Evolutionary conservation across 2,329 filamentous ascomycete genomes (phyloP).

Genomic region (Chrysoporthe deuterocubensis): DNA sequence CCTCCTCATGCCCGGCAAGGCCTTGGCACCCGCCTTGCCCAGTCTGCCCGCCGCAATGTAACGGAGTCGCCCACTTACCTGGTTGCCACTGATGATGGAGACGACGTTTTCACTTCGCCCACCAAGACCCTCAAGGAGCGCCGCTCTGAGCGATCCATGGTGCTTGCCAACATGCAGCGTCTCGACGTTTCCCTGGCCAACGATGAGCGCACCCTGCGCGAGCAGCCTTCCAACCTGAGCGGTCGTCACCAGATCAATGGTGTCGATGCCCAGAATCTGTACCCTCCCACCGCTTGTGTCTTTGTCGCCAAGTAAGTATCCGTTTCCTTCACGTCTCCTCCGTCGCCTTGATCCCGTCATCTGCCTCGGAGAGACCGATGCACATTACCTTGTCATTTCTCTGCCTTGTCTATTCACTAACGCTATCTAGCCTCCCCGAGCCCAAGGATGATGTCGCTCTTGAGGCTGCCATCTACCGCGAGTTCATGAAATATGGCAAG

Average conservation of each 20-base stretch:
- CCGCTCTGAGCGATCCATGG: conserved; percentile 15
- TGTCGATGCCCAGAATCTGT: conserved; percentile 56
- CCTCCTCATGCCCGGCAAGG: conserved; percentile 22
- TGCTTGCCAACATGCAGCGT: conserved; percentile 13
- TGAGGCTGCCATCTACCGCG: conserved; percentile 54
- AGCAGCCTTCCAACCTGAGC: conserved; percentile 27
- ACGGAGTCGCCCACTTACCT: conserved; percentile 2
- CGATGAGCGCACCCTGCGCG: conserved; percentile 19
- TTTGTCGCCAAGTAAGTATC: conserved; percentile 68
- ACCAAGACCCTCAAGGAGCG: conserved; percentile 15
- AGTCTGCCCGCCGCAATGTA: conserved; percentile 10
- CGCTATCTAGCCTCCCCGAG: conserved; percentile 55
- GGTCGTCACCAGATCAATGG: conserved; percentile 32
- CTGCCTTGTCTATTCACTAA: conserved; percentile 24
- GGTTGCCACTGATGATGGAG: conserved; percentile 5
- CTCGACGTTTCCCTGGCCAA: conserved; percentile 20
- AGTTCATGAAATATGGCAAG: conserved; percentile 58
- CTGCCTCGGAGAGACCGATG: not conserved
- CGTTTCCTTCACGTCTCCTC: not conserved
- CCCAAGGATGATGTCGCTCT: conserved; percentile 54
- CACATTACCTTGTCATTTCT: not conserved
- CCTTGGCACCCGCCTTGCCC: conserved; percentile 10
- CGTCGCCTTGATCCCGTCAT: not conserved
- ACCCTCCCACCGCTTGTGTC: conserved; percentile 60
- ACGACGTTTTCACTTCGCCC: conserved; percentile 23